Evolutionary conservation across 2,329 filamentous ascomycete species (phyloP).

Genomic region (Magnaporthales sp.): DNA sequence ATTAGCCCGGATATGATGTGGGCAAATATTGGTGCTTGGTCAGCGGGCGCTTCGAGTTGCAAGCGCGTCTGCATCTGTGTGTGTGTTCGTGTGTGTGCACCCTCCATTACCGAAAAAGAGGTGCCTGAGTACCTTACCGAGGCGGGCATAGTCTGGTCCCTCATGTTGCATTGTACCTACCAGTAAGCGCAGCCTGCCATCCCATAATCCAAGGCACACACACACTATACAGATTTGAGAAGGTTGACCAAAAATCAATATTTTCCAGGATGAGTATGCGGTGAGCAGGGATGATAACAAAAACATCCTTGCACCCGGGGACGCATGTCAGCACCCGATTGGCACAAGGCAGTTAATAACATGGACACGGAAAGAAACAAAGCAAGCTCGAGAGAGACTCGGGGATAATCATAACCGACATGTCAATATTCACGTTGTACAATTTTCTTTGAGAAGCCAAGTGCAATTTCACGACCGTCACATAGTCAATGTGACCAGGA

Average conservation of each 20-base stretch:
- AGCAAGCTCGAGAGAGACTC: not conserved
- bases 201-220: not conserved
- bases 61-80: not conserved
- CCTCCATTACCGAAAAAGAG: not conserved
- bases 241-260: not conserved
- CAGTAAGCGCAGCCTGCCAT: not conserved
- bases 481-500: not conserved
- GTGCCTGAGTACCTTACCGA: not conserved
- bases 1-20: conserved; percentile 1
- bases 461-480: not conserved
- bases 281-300: not conserved
- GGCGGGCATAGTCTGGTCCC: not conserved
- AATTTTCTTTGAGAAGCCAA: not conserved
- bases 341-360: too few species aligned
- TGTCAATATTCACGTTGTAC: not conserved
- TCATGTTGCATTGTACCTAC: not conserved
- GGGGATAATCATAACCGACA: not conserved
- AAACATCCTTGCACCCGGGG: not conserved
- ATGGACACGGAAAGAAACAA: not conserved
- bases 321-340: not conserved
- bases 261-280: not conserved
- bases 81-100: not conserved
- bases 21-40: conserved; percentile 3
- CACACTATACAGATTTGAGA: not conserved
- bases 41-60: not conserved